phyloP scores from a whole-genome alignment of 192 early-diverging fungal genomes.

The Lunasporangiospora selenospora region DNA sequence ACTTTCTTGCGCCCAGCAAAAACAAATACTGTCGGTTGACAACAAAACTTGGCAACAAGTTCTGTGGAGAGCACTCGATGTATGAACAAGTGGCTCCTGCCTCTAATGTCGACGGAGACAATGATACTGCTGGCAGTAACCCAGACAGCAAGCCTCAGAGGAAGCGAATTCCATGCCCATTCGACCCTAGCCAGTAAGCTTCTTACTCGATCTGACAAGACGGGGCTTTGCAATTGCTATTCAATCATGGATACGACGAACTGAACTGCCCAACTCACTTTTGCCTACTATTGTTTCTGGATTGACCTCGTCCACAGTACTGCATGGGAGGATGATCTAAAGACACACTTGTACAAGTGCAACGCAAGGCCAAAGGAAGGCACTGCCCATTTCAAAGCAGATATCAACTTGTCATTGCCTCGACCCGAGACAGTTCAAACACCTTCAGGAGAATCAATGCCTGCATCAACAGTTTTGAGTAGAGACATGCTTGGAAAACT shows the following conservation, averaged over 20 bases:
- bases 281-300: no score
- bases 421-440: conserved; percentile 26
- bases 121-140: conserved; percentile 1
- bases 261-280: no score
- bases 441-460: conserved; percentile 18
- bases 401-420: conserved; percentile 53
- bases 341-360: conserved; percentile 67
- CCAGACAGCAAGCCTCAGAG: conserved; percentile 4
- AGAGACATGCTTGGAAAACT: conserved; percentile 23
- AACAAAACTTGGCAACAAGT: conserved; percentile 58
- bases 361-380: conserved; percentile 65
- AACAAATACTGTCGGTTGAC: conserved; percentile 69
- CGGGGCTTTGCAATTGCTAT: no score
- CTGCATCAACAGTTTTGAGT: conserved; percentile 10
- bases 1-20: conserved; percentile 63
- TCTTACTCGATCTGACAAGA: no score
- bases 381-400: conserved; percentile 33
- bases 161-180: conserved; percentile 76
- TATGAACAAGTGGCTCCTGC: conserved; percentile 24
- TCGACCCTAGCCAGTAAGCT: conserved; percentile 73
- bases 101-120: no score
- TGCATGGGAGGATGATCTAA: conserved; percentile 58
- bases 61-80: conserved; percentile 76
- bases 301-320: no score
- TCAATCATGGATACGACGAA: no score